Conservation (phyloP, 1,139 yeast species). For the Scheffersomyces segobiensis region DNA sequence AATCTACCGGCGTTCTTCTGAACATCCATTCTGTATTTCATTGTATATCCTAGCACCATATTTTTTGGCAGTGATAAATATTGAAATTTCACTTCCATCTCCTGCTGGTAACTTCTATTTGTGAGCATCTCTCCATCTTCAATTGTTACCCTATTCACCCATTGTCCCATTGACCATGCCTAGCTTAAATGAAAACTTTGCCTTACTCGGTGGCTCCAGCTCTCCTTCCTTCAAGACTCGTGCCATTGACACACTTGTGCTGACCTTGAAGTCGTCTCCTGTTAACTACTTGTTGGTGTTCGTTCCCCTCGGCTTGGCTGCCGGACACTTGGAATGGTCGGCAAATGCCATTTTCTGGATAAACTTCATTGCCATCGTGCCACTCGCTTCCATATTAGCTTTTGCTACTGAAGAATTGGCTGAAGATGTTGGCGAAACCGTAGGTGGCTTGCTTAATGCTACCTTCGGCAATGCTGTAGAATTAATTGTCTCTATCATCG, state of each 20-base stretch:
- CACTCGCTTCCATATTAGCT: slow-evolving; percentile 86
- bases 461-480: slow-evolving; percentile 93
- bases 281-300: slow-evolving; percentile 75
- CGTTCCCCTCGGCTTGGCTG: slow-evolving; percentile 83
- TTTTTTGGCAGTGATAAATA: background rate
- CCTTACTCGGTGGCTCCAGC: background rate
- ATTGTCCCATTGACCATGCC: background rate
- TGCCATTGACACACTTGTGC: slow-evolving; percentile 8
- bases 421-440: slow-evolving; percentile 80
- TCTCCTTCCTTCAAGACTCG: background rate
- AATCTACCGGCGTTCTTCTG: background rate
- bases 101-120: background rate
- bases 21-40: background rate
- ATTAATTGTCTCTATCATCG: slow-evolving; percentile 89
- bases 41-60: background rate
- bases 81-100: background rate
- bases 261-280: slow-evolving; percentile 62
- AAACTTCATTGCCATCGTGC: slow-evolving; percentile 88
- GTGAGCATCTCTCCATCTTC: background rate
- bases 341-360: slow-evolving; percentile 65
- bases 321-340: slow-evolving; percentile 61
- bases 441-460: slow-evolving; percentile 92
- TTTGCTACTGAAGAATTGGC: slow-evolving; percentile 93
- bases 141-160: background rate
- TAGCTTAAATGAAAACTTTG: background rate